phyloP scores from a whole-genome alignment of 495 filamentous ascomycete genomes.

The Aspergillus ellipticus region DNA sequence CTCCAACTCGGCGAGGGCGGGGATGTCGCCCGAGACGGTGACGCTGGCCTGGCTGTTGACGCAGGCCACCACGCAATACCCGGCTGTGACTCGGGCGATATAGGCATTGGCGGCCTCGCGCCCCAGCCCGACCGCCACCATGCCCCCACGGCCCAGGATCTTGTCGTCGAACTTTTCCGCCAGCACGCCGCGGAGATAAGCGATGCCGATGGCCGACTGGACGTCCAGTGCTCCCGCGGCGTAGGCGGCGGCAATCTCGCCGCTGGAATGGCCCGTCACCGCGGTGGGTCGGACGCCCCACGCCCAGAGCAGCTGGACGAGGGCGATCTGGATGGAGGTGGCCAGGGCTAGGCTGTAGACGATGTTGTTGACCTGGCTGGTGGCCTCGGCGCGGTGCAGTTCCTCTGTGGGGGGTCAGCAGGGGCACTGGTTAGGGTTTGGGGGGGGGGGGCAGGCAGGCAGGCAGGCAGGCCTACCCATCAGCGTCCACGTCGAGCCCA shows the following conservation, averaged over 20 bases:
- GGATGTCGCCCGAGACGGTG: slow-evolving; percentile 42
- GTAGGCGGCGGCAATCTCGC: slow-evolving; percentile 53
- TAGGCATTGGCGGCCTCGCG: slow-evolving; percentile 18
- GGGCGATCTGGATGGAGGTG: slow-evolving; percentile 28
- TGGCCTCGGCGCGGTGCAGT: slow-evolving; percentile 2
- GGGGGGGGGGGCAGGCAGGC: too few relatives aligned
- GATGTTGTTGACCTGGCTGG: slow-evolving; percentile 14
- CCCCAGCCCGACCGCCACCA: slow-evolving; percentile 34
- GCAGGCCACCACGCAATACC: slow-evolving; percentile 40
- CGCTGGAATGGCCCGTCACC: slow-evolving; percentile 59
- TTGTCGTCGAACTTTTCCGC: slow-evolving; percentile 17
- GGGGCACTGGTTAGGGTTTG: too few relatives aligned
- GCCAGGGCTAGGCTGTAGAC: slow-evolving; percentile 22
- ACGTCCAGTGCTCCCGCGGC: slow-evolving; percentile 25
- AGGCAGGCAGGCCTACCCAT: too few relatives aligned
- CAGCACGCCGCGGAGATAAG: slow-evolving; percentile 26
- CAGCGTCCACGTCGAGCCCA: slow-evolving; percentile 23
- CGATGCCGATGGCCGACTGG: slow-evolving; percentile 31
- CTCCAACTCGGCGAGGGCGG: slow-evolving; percentile 36
- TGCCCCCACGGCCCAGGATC: slow-evolving; percentile 17
- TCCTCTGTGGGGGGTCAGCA: too few relatives aligned
- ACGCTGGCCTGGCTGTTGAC: slow-evolving; percentile 42
- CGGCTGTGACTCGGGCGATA: slow-evolving; percentile 1
- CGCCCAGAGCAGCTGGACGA: slow-evolving; percentile 28
- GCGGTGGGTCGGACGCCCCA: slow-evolving; percentile 27